Evolutionary conservation across 2,329 filamentous ascomycete species (phyloP), one percentile per base, ranked within the genome.

Genomic region (Aaosphaeria pasadenensis): DNA sequence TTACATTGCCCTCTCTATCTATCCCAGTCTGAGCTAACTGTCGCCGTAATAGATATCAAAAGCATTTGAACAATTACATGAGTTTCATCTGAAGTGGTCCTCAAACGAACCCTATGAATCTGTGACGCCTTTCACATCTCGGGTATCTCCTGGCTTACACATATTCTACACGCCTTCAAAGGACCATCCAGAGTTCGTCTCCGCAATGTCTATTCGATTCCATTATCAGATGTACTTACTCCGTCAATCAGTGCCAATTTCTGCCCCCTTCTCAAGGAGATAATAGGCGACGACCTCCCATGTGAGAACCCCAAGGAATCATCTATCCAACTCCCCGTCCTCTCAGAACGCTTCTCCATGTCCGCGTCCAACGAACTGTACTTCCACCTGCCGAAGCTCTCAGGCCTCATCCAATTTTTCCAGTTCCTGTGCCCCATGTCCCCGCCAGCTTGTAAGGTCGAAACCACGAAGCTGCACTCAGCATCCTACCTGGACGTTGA

Each of bases 51-150:
- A 84, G 81, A 68, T 94, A 11, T 79, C 77, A 50, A 70, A 77
- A 29, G 71, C 87, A 11, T 74, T 96, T 29, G 76, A 79, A 46
- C 76, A 81, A 59, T 83, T 81, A 54, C 81, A 86, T 59, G 85
- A 90, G 67, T 73, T 96, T 39, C 87, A 92, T 68, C 74, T 96
- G 49, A 83, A 87, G 65, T 96, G 91, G 89, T 79, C 82, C n/a
- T 82, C 84, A 11, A 73, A 82, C 2, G 59, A 63, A 5, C 60
- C 77, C 1, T 86, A 85, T 64, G 73, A 80, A 36, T 74, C 80
- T 1, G 74, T 86, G 40, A 78, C 85, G 36, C 91, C 91, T 1
- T 86, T 94, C 60, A 75, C 82, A 39, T 90, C 90, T 44, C 82
- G 88, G 49, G 70, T 91, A 11, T 84, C 89, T 2, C 85, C 91